phyloP scores from a whole-genome alignment of 208 protist genomes.

The Leishmania gerbilli region DNA sequence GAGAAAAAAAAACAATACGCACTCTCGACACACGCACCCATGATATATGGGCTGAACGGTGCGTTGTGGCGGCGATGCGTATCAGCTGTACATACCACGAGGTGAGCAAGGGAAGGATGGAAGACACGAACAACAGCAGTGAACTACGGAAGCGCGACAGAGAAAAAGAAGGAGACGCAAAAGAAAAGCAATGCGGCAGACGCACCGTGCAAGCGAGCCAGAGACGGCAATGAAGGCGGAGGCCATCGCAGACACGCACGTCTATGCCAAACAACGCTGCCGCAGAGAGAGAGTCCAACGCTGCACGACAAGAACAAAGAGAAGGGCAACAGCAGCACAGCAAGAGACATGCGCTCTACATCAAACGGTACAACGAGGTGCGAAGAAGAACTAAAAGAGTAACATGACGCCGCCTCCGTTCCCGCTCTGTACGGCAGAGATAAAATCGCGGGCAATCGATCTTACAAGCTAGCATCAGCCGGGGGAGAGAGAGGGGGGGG shows the following conservation, averaged over 20 bases:
- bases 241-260: neutral
- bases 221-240: slow-evolving; percentile 12
- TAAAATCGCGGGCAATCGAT: neutral
- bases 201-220: slow-evolving; percentile 1
- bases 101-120: neutral
- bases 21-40: neutral
- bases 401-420: neutral
- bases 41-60: neutral
- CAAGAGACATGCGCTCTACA: neutral
- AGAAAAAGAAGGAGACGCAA: neutral
- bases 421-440: neutral
- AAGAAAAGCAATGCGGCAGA: slow-evolving; percentile 2
- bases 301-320: neutral
- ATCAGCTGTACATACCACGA: neutral
- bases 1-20: neutral
- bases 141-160: neutral
- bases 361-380: neutral
- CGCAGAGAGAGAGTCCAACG: neutral
- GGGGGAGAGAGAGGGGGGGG: too few species aligned
- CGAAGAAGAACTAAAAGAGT: neutral
- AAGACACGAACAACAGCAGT: neutral
- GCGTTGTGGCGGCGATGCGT: neutral
- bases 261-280: neutral
- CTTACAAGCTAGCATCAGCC: too few species aligned
- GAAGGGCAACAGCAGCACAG: neutral